Evolutionary conservation across 1,139 yeast species (phyloP).

Genomic region (Sugiyamaella sp.): DNA sequence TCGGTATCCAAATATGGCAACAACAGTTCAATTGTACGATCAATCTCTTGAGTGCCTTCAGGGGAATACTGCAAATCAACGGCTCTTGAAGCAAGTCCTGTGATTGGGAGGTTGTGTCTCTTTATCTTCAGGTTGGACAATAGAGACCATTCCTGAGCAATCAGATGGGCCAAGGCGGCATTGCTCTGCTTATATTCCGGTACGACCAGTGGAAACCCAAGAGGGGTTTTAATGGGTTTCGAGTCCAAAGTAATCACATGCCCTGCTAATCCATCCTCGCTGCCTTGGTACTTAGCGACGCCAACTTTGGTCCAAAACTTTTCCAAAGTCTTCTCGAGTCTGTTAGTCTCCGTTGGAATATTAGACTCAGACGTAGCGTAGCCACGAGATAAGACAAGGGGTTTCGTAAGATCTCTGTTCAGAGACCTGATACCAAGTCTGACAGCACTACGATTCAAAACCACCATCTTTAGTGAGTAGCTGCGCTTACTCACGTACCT

Average conservation of each 20-base stretch:
- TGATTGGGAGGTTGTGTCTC: slow-evolving; percentile 80
- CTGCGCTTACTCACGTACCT: background rate
- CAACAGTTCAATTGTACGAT: slow-evolving; percentile 42
- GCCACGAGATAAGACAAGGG: slow-evolving; percentile 1
- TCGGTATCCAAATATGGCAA: slow-evolving; percentile 91
- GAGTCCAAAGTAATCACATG: slow-evolving; percentile 67
- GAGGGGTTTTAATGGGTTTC: slow-evolving; percentile 80
- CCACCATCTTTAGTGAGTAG: no score
- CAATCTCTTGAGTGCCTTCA: slow-evolving; percentile 33
- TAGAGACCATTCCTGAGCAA: slow-evolving; percentile 87
- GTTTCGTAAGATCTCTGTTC: background rate
- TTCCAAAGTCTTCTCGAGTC: slow-evolving; percentile 67
- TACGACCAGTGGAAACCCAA: slow-evolving; percentile 68
- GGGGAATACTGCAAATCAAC: slow-evolving; percentile 54
- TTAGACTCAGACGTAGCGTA: slow-evolving; percentile 31
- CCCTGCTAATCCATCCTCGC: slow-evolving; percentile 31
- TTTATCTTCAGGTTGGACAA: slow-evolving; percentile 72
- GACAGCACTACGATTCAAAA: background rate
- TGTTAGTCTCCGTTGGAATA: slow-evolving; percentile 59
- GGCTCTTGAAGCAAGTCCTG: slow-evolving; percentile 84
- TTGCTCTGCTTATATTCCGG: slow-evolving; percentile 54
- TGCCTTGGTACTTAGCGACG: slow-evolving; percentile 39
- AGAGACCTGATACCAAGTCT: background rate
- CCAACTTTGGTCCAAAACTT: slow-evolving; percentile 87
- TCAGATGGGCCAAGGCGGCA: slow-evolving; percentile 62